Evolutionary conservation across 305 asterid genomes (phyloP), one percentile per base, ranked within the genome.

Genomic region (Ajuga reptans): DNA sequence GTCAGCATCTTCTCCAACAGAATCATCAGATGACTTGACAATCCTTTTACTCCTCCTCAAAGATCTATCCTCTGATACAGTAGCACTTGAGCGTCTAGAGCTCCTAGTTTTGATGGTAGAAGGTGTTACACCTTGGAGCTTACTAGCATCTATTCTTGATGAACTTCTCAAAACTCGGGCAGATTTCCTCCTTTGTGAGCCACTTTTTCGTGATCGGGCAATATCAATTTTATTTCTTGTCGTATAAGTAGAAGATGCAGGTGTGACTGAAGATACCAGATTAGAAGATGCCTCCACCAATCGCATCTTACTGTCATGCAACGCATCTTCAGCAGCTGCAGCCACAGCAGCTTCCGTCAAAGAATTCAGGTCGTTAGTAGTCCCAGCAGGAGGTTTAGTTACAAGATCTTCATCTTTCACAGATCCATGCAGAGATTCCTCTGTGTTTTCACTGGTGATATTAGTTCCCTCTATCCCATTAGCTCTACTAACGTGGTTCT

Each of bases 131-230:
- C 73, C 81, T 57, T 74, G 90, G 52, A 67, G 77, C 59, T 82
- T 81, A 69, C 27, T 70, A 37, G 83, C 64, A 78, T 75, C 90
- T 3, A 60, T 60, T 78, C 83, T 79, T 27, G 89, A 80, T 15
- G 87, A 82, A 77, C 92, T 86, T 81, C 95, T 84, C 63, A 87
- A 77, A 73, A 79, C 81, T 56, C 86, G 83, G 47, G 84, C 75
- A 72, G 88, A 70, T 71, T 81, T 83, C 79, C 82, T 82, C 75
- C 81, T 81, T 66, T 78, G 79, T 9, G 78, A 41, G 57, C 82
- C 78, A 52, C 80, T 71, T 24, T 79, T 84, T 21, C 62, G 71
- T 78, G 85, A 75, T 71, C 72, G 79, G 62, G 78, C 66, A 65
- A 73, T 78, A 69, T 76, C 85, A 34, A 78, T 45, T 74, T 80